phyloP scores from a whole-genome alignment of 306 rosid genomes.

The Mimosa pudica region DNA sequence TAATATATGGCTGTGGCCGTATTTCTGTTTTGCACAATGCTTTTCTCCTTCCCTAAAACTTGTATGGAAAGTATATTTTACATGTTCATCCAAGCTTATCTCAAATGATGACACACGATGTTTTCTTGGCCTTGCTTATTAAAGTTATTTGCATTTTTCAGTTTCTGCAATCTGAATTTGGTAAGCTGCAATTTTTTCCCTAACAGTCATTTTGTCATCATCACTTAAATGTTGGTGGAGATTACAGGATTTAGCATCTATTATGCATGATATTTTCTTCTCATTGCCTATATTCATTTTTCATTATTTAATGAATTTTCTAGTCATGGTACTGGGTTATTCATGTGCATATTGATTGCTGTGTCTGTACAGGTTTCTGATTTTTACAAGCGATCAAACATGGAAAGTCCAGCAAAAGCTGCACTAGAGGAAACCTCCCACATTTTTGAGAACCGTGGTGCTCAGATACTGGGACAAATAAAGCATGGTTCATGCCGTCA shows the following conservation, averaged over 20 bases:
- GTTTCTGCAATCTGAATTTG: constrained; percentile 31
- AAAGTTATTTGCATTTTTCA: constrained; percentile 22
- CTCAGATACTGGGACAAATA: constrained; percentile 88
- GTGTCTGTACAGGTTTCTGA: constrained; percentile 77
- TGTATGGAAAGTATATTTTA: constrained; percentile 20
- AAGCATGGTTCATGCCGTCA: constrained; percentile 93
- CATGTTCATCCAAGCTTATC: background rate
- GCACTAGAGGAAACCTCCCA: constrained; percentile 75
- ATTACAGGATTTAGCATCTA: background rate
- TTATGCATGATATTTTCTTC: constrained; percentile 18
- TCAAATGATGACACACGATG: constrained; percentile 17
- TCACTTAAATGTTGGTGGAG: constrained; percentile 22
- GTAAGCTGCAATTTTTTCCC: background rate
- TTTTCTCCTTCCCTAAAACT: background rate
- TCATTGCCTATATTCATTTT: constrained; percentile 10
- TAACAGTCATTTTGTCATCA: constrained; percentile 22
- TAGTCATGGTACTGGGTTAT: constrained; percentile 11
- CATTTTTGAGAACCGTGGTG: constrained; percentile 81
- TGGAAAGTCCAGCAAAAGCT: constrained; percentile 89
- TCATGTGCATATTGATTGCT: constrained; percentile 13
- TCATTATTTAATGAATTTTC: constrained; percentile 9
- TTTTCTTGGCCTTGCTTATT: constrained; percentile 27
- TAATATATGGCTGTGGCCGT: constrained; percentile 24
- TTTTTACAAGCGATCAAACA: constrained; percentile 76
- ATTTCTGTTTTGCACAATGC: background rate